A percentile compares a stretch with the other conserved stretches of the same genome.
Conservation (phyloP, 768 basidiomycete species). For the Inosperma sp. region DNA sequence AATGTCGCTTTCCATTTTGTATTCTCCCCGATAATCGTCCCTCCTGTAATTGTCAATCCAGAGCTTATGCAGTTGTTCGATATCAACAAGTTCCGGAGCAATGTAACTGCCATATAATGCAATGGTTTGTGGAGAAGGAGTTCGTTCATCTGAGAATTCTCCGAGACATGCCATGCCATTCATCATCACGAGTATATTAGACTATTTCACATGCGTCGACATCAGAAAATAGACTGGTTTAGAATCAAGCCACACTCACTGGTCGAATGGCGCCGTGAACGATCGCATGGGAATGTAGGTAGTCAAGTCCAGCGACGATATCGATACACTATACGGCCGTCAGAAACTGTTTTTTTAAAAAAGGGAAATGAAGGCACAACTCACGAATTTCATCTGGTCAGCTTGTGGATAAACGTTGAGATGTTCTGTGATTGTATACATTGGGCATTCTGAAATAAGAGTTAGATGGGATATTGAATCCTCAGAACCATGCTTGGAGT, state of each 20-base stretch:
- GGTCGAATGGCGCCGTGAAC: constrained; percentile 20
- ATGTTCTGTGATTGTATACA: constrained; percentile 1
- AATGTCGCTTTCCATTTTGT: constrained; percentile 21
- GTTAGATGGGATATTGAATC: background rate
- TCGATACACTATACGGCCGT: constrained; percentile 14
- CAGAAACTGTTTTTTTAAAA: background rate
- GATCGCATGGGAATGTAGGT: constrained; percentile 17
- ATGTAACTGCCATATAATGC: constrained; percentile 15
- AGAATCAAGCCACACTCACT: constrained; percentile 11
- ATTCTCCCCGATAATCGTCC: constrained; percentile 22
- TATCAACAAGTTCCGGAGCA: constrained; percentile 21
- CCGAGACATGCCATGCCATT: constrained; percentile 21
- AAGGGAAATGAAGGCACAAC: background rate
- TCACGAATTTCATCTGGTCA: constrained; percentile 1
- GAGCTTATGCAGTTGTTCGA: constrained; percentile 10
- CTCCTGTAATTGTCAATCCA: constrained; percentile 20
- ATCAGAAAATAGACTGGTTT: background rate
- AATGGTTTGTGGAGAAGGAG: constrained; percentile 15
- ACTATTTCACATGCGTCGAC: constrained; percentile 6
- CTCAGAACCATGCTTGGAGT: background rate
- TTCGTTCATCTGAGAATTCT: constrained; percentile 18
- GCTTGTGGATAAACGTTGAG: background rate
- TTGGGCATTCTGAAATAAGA: constrained; percentile 4
- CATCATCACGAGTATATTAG: constrained; percentile 20
- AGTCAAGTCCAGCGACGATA: constrained; percentile 19